Base-by-base conservation (phyloP, 768 basidiomycete species). In the Termitomyces heimii region DNA sequence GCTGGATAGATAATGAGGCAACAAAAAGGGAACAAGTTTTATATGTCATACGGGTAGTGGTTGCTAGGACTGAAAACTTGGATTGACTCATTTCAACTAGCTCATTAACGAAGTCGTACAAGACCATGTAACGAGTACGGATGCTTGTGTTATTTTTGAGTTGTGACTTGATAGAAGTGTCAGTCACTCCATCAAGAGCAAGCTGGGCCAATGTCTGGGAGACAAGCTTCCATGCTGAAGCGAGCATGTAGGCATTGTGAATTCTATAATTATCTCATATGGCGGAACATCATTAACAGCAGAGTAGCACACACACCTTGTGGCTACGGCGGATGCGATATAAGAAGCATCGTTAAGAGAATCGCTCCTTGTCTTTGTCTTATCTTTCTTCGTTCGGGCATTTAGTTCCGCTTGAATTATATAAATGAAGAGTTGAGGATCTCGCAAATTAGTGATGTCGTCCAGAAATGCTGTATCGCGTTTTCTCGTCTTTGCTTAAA, bases 221-320 rank as follows among this genome's bases (percentile, higher is more conserved):
- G n/a, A 89, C 83, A 48, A 92, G 72, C 61, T 80, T 88, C 92
- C 92, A 94, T 1, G 83, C 86, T 16, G 89, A 83, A n/a, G 90
- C 87, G 34, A 92, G 76, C 80, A 88, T 82, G 68, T 90, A 92
- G 8, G 82, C 70, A 66, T 93, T 94, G 69, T 94, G 91, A 54
- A 93, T 77, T 69, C 91, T 93, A 52, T 7, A n/a, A 13, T 51
- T 31, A 26, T 34, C 26, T 60, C 39, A 54, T 54, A 40, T 62
- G 26, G 50, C 39, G 40, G 29, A 13, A 8, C 16, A 13, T 28
- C 13, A 51, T 24, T 31, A 16, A 10, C 16, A 37, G 31, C 6
- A n/a, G 5, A 26, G 18, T 13, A 7, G 1, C 3, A 54, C 59
- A 54, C 59, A 26, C 22, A 86, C 88, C 78, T 84, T 55, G 81